Base-by-base conservation (phyloP, 495 filamentous ascomycete genomes). In the Xylaria nigripes region DNA sequence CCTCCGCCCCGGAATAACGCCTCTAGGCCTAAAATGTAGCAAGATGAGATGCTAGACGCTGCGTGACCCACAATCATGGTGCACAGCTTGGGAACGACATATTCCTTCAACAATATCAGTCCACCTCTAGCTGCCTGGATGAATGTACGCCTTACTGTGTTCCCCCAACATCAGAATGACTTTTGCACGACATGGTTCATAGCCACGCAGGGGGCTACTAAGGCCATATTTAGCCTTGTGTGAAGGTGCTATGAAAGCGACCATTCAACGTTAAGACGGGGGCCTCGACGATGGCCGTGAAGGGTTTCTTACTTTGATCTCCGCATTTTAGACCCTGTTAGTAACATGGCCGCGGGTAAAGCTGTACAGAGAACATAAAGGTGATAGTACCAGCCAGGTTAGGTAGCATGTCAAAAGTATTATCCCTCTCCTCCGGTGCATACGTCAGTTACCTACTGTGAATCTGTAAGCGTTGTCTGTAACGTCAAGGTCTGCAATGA, bases 61-160 rank as follows among this genome's bases (percentile, higher is more conserved):
- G 23, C 21, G 46, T 22, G 53, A 46, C 16, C 53, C 53, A 50
- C 53, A 50, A 18, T 45, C 32, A n/a, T 22, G 40, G 38, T 23
- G 29, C 27, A 50, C 32, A 24, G 10, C 15, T 40, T 21, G 23
- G 46, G 6, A 43, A 23, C 45, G 38, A 25, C 29, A 49, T 44
- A 19, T 42, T 55, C 46, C 45, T 50, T 36, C 40, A 19, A 25
- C 9, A 22, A 27, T 34, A 46, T 47, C 40, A 27, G 45, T 13
- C 27, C 40, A 25, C 30, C 32, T 50, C 53, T 23, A 27, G 8
- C 53, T 18, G 36, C 44, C 45, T 27, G 36, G 36, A 19, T 27
- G 46, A 48, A 41, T 45, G 53, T 50, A n/a, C n/a, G 53, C 38
- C 53, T 55, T 55, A 10, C 53, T 38, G 53, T 13, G 29, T 36